phyloP scores from a whole-genome alignment of 2,329 filamentous ascomycete species.

The Myrmaecium sp. region DNA sequence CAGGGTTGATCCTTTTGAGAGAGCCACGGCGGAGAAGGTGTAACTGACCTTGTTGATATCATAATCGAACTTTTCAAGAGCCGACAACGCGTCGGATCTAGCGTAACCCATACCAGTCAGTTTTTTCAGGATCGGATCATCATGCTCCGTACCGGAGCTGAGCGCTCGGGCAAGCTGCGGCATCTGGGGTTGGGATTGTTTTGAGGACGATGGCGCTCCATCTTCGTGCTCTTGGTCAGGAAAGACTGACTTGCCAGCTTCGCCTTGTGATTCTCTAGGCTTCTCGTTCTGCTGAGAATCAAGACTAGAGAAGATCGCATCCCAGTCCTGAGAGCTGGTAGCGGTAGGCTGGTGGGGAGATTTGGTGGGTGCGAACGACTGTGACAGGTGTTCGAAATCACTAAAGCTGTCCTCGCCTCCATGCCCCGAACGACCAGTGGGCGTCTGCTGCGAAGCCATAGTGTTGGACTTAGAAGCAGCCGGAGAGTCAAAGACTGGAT shows the following conservation, averaged over 20 bases:
- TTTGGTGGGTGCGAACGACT: constrained; percentile 23
- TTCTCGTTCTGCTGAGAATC: constrained; percentile 35
- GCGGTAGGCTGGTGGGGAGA: constrained; percentile 19
- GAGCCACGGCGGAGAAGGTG: constrained; percentile 2
- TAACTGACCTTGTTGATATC: constrained; percentile 75
- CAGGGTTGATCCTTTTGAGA: background rate
- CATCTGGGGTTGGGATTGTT: constrained; percentile 12
- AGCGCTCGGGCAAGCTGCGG: constrained; percentile 48
- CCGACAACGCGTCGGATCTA: constrained; percentile 53
- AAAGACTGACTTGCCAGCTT: constrained; percentile 20
- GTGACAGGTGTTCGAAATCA: constrained; percentile 28
- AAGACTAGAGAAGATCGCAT: constrained; percentile 75
- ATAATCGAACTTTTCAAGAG: constrained; percentile 89
- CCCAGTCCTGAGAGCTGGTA: constrained; percentile 61
- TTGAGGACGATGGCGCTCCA: constrained; percentile 14
- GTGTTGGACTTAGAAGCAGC: constrained; percentile 31
- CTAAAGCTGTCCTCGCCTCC: constrained; percentile 29
- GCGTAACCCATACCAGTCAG: constrained; percentile 80
- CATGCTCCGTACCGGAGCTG: constrained; percentile 59
- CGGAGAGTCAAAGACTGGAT: constrained; percentile 60
- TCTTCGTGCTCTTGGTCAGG: constrained; percentile 18
- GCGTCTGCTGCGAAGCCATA: constrained; percentile 25
- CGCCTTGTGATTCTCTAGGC: constrained; percentile 16
- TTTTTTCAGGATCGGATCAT: constrained; percentile 82
- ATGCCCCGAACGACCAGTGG: constrained; percentile 13